Conservation (phyloP, 2,329 filamentous ascomycete species). For the Exophiala sp. region DNA sequence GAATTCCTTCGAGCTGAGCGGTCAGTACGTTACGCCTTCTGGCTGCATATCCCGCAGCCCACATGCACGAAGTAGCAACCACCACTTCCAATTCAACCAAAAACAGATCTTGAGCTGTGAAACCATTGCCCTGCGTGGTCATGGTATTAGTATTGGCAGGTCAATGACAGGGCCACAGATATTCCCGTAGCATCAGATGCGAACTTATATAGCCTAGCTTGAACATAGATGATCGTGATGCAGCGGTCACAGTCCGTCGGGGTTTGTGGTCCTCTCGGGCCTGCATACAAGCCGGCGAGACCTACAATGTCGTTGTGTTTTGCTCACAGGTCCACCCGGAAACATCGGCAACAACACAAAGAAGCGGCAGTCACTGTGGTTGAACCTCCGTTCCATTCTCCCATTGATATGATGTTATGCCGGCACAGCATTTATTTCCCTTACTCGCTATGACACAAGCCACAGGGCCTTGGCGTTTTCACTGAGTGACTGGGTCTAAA, state of each 20-base stretch:
- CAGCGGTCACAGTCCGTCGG: too few species aligned
- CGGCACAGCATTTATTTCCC: neutral
- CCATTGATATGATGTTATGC: neutral
- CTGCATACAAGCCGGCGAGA: too few species aligned
- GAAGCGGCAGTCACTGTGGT: too few species aligned
- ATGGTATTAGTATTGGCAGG: neutral
- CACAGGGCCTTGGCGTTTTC: too few species aligned
- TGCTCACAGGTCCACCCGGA: neutral
- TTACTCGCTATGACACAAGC: too few species aligned
- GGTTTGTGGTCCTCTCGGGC: too few species aligned
- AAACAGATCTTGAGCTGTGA: neutral
- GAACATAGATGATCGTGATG: neutral
- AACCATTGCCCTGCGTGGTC: neutral
- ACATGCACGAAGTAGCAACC: neutral
- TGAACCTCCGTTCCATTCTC: neutral
- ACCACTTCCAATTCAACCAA: neutral
- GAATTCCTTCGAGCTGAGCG: neutral
- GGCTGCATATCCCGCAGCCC: neutral
- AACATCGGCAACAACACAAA: neutral
- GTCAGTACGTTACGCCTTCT: neutral
- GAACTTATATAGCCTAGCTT: too few species aligned
- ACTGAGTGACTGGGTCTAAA: too few species aligned
- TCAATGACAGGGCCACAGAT: neutral
- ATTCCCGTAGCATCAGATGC: neutral
- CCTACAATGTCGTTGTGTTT: too few species aligned